Evolutionary conservation across 805 yeast genomes (phyloP).

Genomic region (Yarrowia yakushimensis): DNA sequence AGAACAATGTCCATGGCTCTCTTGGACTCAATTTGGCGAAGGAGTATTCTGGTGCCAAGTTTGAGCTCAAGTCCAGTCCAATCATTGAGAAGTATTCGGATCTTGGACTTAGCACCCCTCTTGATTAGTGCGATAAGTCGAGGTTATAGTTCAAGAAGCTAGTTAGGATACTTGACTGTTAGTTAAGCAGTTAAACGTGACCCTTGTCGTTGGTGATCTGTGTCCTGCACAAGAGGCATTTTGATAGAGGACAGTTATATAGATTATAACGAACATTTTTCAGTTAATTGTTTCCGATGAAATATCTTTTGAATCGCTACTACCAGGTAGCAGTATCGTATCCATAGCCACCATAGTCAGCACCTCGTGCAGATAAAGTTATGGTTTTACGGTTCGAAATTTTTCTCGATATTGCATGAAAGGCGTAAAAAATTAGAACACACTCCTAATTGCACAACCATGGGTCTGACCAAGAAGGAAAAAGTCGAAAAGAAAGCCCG

Average conservation of each 20-base stretch:
- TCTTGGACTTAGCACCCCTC: constrained; percentile 9
- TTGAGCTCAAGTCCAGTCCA: constrained; percentile 2
- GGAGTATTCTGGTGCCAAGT: constrained; percentile 7
- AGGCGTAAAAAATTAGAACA: constrained; percentile 11
- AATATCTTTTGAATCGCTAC: too few relatives aligned
- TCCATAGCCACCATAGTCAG: background rate
- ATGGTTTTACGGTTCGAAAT: constrained; percentile 14
- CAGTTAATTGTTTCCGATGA: too few relatives aligned
- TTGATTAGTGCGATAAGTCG: too few relatives aligned
- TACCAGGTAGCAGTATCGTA: too few relatives aligned
- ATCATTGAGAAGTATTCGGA: background rate
- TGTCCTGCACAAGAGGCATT: too few relatives aligned
- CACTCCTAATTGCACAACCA: constrained; percentile 15
- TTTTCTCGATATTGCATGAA: constrained; percentile 23
- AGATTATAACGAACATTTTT: too few relatives aligned
- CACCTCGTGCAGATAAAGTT: constrained; percentile 5
- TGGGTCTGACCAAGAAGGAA: constrained; percentile 24
- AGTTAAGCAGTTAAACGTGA: too few relatives aligned
- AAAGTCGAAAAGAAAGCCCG: constrained; percentile 22
- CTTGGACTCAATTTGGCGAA: background rate
- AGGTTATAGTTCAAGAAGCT: too few relatives aligned
- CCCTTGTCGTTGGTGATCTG: too few relatives aligned
- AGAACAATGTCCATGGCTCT: constrained; percentile 3
- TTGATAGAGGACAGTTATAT: too few relatives aligned
- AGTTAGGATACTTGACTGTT: too few relatives aligned